These are phyloP conservation scores for Colletotrichum chlorophyti DNA, from an alignment of 2,329 filamentous ascomycete species.

Conservation along the genomic window DNA sequence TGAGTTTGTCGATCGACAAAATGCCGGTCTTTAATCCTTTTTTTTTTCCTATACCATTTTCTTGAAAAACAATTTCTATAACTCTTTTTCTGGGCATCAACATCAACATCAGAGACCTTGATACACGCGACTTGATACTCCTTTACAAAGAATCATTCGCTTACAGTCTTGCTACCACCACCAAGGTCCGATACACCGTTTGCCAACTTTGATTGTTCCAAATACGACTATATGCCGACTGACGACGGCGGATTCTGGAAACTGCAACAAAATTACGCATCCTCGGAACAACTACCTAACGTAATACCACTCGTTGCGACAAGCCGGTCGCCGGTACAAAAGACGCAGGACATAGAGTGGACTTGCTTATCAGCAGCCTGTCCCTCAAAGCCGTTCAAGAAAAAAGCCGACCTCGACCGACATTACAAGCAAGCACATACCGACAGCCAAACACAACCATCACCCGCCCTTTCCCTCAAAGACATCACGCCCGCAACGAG, in stretches of 20 bases:
- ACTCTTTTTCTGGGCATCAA: not conserved
- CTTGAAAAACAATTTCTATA: not conserved
- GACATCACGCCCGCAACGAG: constrained; percentile 23
- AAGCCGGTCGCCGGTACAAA: constrained; percentile 24
- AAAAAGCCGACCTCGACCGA: constrained; percentile 60
- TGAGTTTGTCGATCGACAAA: not conserved
- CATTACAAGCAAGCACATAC: constrained; percentile 59
- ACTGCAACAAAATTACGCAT: constrained; percentile 21
- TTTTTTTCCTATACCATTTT: not conserved
- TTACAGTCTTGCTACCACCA: too few relatives aligned
- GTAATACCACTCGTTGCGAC: constrained; percentile 24
- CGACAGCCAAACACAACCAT: constrained; percentile 28
- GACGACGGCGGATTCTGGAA: constrained; percentile 30
- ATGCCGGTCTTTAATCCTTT: not conserved
- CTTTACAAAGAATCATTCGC: too few relatives aligned
- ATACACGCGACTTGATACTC: too few relatives aligned
- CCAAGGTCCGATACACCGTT: constrained; percentile 23
- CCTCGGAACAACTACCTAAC: constrained; percentile 18
- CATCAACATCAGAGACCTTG: not conserved
- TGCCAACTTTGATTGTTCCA: constrained; percentile 28
- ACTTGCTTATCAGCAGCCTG: constrained; percentile 50
- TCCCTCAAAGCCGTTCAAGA: constrained; percentile 53
- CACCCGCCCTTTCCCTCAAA: constrained; percentile 22
- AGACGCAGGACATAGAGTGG: constrained; percentile 24
- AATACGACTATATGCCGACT: constrained; percentile 29